Base-by-base conservation (phyloP, 2,329 filamentous ascomycete genomes). In the Penicillium oxalicum region DNA sequence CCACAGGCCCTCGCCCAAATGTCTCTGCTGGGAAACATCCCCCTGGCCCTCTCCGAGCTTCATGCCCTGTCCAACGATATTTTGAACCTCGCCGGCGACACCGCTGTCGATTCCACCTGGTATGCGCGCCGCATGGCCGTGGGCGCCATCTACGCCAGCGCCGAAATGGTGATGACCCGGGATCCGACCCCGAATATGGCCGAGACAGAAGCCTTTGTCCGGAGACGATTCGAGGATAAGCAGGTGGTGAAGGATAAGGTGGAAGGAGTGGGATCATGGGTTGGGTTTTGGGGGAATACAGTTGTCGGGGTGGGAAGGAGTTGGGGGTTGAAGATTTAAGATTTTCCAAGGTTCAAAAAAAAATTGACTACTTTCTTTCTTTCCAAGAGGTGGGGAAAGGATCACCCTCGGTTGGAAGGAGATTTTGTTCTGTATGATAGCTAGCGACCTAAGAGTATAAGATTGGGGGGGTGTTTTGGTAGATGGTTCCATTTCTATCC, bases 121-220 rank as follows among this genome's bases (percentile, higher is more conserved):
- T 98, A 98, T 60, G 83, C 83, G 2, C 86, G 85, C 65, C 77
- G 84, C 3, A 76, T 81, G 7, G 78, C 76, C 0, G 67, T 88
- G 25, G 77, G 80, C 0, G 77, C 77, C 2, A 76, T 87, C n/a
- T 88, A 87, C 63, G 88, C 88, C 44, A 82, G 84, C 32, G 80
- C 85, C 48, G 93, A 98, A 71, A 75, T 96, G 4, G 95, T 91
- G 71, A 96, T 97, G 90, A 96, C 90, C 24, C 90, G 86, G 50
- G 93, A 97, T 69, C 77, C 75, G 51, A 90, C 85, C 4, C 72
- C 78, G 0, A 81, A 80, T n/a, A 93, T 87, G 61, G 67, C 64
- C 8, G 87, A 91, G 54, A 97, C 93, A 3, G 83, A 84, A 56
- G 77, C 81, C 8, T 98, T 97, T 66, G 73, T 97, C 45, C 79